These are phyloP conservation scores for Claviceps maximensis DNA, from an alignment of 2,329 filamentous ascomycete species.

Conservation along the genomic window DNA sequence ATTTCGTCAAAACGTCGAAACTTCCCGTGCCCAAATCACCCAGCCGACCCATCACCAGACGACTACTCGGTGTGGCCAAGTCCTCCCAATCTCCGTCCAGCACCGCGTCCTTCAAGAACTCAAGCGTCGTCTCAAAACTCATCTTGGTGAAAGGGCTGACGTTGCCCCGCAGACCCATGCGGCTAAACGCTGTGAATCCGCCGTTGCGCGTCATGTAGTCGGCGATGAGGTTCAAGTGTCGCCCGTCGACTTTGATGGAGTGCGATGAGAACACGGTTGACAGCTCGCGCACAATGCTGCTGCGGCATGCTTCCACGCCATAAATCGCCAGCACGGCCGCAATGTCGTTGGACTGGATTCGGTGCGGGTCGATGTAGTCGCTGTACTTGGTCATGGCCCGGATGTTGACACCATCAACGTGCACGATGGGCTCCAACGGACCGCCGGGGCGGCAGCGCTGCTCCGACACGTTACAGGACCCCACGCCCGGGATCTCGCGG, in stretches of 20 bases:
- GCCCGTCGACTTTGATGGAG: conserved; percentile 81
- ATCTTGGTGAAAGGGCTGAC: conserved; percentile 94
- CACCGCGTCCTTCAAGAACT: conserved; percentile 85
- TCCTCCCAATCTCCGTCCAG: conserved; percentile 85
- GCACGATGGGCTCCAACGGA: conserved; percentile 39
- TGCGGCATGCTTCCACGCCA: conserved; percentile 85
- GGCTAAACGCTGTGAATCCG: conserved; percentile 81
- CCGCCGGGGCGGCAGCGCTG: conserved; percentile 30
- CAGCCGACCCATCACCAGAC: conserved; percentile 76
- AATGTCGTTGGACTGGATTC: conserved; percentile 85
- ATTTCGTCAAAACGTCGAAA: conserved; percentile 69
- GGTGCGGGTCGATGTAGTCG: conserved; percentile 74
- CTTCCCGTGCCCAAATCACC: conserved; percentile 78
- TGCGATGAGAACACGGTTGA: conserved; percentile 76
- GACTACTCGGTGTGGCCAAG: conserved; percentile 68
- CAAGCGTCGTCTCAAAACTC: conserved; percentile 96
- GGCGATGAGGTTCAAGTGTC: conserved; percentile 88
- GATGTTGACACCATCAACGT: conserved; percentile 78
- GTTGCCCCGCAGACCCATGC: conserved; percentile 73
- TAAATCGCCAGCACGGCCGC: conserved; percentile 72
- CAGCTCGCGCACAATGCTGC: conserved; percentile 77
- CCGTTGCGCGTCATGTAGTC: conserved; percentile 97
- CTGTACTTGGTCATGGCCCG: conserved; percentile 80
- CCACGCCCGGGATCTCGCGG: conserved; percentile 71
- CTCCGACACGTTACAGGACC: conserved; percentile 53